Conservation (phyloP, 176 grass and related monocot genomes). For the Chloris gayana region DNA sequence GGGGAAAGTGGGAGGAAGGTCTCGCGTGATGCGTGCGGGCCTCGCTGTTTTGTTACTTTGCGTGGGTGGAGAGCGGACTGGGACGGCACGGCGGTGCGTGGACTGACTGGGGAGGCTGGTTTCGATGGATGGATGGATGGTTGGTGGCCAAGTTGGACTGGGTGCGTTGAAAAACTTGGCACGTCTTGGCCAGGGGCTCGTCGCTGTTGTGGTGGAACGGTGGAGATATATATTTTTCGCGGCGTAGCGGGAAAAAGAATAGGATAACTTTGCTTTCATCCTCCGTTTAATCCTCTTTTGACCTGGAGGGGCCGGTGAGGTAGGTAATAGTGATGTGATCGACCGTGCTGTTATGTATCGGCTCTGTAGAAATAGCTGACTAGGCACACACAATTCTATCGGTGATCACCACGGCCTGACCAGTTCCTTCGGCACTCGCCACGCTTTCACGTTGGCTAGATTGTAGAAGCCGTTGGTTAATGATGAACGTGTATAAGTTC, state of each 20-base stretch:
- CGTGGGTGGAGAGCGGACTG: neutral
- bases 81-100: neutral
- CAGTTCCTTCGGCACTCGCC: too few relatives aligned
- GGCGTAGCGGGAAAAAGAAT: neutral
- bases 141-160: constrained; percentile 47
- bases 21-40: constrained; percentile 20
- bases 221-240: too few relatives aligned
- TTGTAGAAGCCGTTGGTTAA: too few relatives aligned
- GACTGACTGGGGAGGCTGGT: neutral
- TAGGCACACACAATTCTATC: too few relatives aligned
- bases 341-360: neutral
- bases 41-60: neutral
- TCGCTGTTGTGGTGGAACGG: constrained; percentile 17
- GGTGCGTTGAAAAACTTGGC: constrained; percentile 31
- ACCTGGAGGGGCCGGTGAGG: neutral
- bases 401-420: too few relatives aligned
- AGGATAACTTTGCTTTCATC: constrained; percentile 2
- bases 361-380: too few relatives aligned
- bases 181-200: neutral
- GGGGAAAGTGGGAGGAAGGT: constrained; percentile 44
- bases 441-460: too few relatives aligned
- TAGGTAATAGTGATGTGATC: too few relatives aligned
- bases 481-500: too few relatives aligned
- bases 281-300: neutral
- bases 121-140: neutral